A percentile compares a stretch with the other conserved stretches of the same genome.
Conservation (phyloP, 108 stramenopile genomes). For the Cyclostephanos tholiformis region DNA sequence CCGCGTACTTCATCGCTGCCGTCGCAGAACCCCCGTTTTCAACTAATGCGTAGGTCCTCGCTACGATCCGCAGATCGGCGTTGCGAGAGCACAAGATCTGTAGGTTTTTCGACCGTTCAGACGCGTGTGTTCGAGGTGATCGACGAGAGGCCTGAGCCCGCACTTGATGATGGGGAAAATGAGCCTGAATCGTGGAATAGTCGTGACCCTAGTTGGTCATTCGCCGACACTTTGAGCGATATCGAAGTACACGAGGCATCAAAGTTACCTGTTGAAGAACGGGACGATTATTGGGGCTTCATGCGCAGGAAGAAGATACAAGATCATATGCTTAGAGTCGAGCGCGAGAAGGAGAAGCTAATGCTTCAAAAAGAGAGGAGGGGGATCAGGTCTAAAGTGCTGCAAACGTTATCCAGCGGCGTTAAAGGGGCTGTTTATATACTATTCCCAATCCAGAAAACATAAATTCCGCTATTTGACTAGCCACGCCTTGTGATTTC, state of each 20-base stretch:
- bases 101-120: not conserved
- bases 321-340: not conserved
- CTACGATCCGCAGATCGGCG: not conserved
- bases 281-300: not conserved
- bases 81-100: not conserved
- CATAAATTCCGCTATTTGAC: too few species aligned
- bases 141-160: not conserved
- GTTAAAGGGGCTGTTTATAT: not conserved
- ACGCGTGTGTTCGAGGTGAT: not conserved
- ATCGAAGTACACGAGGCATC: not conserved
- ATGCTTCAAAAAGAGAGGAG: not conserved
- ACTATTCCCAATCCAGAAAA: not conserved
- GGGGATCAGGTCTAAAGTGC: not conserved
- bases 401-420: not conserved
- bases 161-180: not conserved
- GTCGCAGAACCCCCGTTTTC: too few species aligned
- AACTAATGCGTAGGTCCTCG: not conserved
- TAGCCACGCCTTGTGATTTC: too few species aligned
- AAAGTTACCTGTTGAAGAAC: not conserved
- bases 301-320: not conserved
- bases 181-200: not conserved
- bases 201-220: not conserved
- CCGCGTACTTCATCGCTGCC: not conserved
- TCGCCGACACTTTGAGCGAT: not conserved
- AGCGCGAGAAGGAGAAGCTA: not conserved